Conservation (phyloP, 331 rosid species). For the Telfairia occidentalis region DNA sequence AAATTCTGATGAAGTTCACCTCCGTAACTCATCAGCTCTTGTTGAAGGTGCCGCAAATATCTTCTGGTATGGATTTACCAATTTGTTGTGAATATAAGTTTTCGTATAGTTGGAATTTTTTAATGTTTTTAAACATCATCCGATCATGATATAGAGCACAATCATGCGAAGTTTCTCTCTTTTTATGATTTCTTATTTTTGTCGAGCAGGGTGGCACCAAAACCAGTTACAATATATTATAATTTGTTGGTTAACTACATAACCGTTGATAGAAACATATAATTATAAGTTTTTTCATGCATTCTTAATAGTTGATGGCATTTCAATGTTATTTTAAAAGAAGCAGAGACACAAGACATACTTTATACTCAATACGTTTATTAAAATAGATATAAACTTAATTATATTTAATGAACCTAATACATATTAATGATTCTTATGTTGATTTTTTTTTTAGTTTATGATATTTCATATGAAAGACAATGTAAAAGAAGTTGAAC, state of each 20-base stretch:
- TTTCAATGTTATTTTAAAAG: background rate
- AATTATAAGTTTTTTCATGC: background rate
- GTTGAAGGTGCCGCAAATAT: conserved; percentile 90
- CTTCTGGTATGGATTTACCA: conserved; percentile 62
- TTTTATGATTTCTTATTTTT: background rate
- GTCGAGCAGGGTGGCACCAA: background rate
- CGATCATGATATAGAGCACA: background rate
- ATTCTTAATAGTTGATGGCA: background rate
- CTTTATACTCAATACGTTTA: background rate
- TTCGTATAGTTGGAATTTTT: background rate
- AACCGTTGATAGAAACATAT: background rate
- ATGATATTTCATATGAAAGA: background rate
- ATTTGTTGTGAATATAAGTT: background rate
- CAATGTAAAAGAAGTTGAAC: background rate
- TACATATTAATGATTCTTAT: background rate
- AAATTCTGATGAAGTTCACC: conserved; percentile 82
- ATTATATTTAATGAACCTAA: background rate
- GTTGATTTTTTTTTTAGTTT: background rate
- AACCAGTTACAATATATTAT: background rate
- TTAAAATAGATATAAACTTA: background rate
- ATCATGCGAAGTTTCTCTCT: background rate
- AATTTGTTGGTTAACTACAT: background rate
- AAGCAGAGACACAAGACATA: background rate
- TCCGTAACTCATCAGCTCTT: conserved; percentile 93
- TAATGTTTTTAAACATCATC: background rate